Conservation (phyloP, 2,329 filamentous ascomycete genomes). For the Talaromyces sp. region DNA sequence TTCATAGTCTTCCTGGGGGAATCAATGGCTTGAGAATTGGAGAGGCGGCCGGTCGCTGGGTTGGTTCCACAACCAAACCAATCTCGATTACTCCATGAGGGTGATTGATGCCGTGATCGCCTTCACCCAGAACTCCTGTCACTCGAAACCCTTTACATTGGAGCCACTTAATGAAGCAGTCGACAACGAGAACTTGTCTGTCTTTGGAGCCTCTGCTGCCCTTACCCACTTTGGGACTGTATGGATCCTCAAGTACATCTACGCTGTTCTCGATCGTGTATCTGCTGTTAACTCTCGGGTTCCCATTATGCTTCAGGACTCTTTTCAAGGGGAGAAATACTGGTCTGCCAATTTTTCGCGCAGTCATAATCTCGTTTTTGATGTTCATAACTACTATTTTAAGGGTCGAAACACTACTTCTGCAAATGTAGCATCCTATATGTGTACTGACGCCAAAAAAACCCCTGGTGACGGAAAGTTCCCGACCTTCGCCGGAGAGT, state of each 20-base stretch:
- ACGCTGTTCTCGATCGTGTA: constrained; percentile 17
- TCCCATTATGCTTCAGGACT: constrained; percentile 25
- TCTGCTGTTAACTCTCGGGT: constrained; percentile 15
- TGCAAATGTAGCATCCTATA: constrained; percentile 13
- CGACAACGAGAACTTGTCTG: constrained; percentile 14
- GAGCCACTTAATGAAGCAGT: constrained; percentile 24
- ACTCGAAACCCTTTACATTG: constrained; percentile 20
- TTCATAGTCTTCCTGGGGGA: constrained; percentile 28
- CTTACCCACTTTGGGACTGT: constrained; percentile 17
- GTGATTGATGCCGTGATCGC: constrained; percentile 16
- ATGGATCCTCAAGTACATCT: constrained; percentile 22
- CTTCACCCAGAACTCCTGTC: constrained; percentile 18
- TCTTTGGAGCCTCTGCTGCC: constrained; percentile 18
- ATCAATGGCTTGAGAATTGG: constrained; percentile 24
- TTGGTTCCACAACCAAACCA: constrained; percentile 27
- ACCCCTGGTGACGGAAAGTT: constrained; percentile 21
- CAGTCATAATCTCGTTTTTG: constrained; percentile 21
- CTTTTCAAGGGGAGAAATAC: constrained; percentile 20
- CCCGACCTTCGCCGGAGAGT: constrained; percentile 26
- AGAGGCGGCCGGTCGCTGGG: constrained; percentile 21
- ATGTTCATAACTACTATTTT: constrained; percentile 28
- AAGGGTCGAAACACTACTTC: constrained; percentile 14
- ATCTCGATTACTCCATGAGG: constrained; percentile 20
- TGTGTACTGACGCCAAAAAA: constrained; percentile 18
- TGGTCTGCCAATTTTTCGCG: constrained; percentile 20